Evolutionary conservation across 805 yeast genomes (phyloP), one percentile per base, ranked within the genome.

Genomic region (Wickerhamomyces rabaulensis): DNA sequence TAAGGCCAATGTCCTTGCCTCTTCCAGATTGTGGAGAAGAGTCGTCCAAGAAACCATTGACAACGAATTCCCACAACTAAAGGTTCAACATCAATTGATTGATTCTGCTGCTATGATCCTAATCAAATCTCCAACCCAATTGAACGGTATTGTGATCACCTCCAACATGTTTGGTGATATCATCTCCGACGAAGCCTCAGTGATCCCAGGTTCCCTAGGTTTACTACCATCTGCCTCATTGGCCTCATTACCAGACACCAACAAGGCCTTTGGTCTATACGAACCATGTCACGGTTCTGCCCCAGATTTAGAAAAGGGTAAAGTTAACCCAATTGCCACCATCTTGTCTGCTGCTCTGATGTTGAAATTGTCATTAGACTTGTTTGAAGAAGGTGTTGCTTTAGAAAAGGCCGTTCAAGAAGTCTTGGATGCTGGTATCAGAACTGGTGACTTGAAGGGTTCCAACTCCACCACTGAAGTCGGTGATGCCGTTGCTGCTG

Each of bases 281-380:
- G 99, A 94, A 73, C 98, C 99, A 55, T 92, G 97, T 64, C 99
- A 92, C 66, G 99, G 99, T 41, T 85, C 97, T 41, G 99, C 99
- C 31, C 99, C 99, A 44, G 99, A 92, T 67, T 80, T 92, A 63
- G 82, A 84, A 44, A 73, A 70, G 50, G 88, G 89, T 65, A 85
- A 87, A 71, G 99, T 91, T 49, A 92, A 92, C 70, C 99, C 99
- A 44, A 70, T 92, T 48, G 99, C 98, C 44, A 88, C 97, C 21
- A 91, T 92, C 58, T 77, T 94, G 61, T 90, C 97, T 22, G 95
- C 88, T 12, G 98, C 98, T 27, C 87, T 94, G 95, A 94, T 94
- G 98, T 78, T 94, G 70, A 81, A 92, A 61, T 78, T 94, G 53
- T 90, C 97, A 17, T 79, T 94, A 65, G 83, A 88, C 64, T 70